Evolutionary conservation across 148 eudicot species (phyloP).

Genomic region (Vaccinium myrtillus): DNA sequence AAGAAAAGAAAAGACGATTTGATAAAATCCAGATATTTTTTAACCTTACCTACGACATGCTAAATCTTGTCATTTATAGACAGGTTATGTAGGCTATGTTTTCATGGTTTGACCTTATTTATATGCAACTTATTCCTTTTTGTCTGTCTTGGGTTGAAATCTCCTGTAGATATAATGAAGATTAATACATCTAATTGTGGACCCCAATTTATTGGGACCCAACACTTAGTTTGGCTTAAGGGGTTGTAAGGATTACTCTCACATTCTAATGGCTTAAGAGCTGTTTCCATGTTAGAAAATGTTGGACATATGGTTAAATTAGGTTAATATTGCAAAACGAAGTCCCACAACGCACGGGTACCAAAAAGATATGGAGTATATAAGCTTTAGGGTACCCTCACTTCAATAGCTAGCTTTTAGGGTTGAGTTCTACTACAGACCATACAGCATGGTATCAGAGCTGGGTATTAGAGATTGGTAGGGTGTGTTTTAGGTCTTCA

Average conservation of each 20-base stretch:
- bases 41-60: neutral
- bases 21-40: neutral
- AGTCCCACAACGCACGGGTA: too few species aligned
- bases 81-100: slow-evolving; percentile 3
- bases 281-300: neutral
- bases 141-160: neutral
- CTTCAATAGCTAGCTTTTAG: too few species aligned
- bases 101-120: neutral
- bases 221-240: neutral
- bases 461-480: too few species aligned
- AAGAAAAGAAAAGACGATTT: neutral
- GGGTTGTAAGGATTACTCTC: neutral
- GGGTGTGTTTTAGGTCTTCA: too few species aligned
- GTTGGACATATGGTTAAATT: neutral
- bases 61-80: neutral
- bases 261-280: neutral
- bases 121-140: neutral
- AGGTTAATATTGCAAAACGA: neutral
- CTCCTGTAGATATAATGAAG: neutral
- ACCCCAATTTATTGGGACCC: neutral
- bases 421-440: too few species aligned
- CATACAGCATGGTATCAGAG: too few species aligned
- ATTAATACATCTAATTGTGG: neutral
- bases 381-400: too few species aligned
- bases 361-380: too few species aligned